Conservation (phyloP, 225 moss, liverwort and hornwort species). For the Neckera pumila region DNA sequence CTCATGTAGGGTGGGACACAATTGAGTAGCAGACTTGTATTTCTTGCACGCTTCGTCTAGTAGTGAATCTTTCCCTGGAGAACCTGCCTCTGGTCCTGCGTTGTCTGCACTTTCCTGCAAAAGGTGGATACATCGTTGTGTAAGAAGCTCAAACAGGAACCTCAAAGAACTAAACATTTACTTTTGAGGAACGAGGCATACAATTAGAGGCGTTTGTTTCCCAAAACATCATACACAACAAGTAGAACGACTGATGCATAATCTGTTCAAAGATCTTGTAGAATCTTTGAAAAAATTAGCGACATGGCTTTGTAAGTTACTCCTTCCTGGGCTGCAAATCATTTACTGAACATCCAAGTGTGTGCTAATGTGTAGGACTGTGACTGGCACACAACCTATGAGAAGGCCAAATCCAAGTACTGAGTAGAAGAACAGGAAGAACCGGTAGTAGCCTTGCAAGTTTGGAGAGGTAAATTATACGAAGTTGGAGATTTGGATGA, state of each 20-base stretch:
- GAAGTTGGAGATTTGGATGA: too few species aligned
- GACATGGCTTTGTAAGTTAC: too few species aligned
- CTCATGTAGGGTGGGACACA: slow-evolving; percentile 92
- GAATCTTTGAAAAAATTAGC: too few species aligned
- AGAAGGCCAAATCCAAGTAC: too few species aligned
- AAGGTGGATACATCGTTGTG: neutral
- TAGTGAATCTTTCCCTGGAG: slow-evolving; percentile 73
- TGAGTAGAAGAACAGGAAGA: too few species aligned
- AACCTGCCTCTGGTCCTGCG: slow-evolving; percentile 70
- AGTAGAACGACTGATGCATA: neutral
- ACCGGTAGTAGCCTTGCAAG: too few species aligned
- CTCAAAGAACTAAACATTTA: neutral
- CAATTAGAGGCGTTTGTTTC: neutral
- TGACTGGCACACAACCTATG: too few species aligned
- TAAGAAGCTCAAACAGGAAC: neutral
- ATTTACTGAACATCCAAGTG: too few species aligned
- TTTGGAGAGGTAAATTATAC: too few species aligned
- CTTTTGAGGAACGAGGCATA: neutral
- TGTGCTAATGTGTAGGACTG: too few species aligned
- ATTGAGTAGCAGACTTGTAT: slow-evolving; percentile 77
- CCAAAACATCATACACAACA: neutral
- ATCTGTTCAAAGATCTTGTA: neutral
- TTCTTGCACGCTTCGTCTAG: slow-evolving; percentile 95
- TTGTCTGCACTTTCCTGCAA: slow-evolving; percentile 95
- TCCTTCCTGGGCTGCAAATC: too few species aligned